Percentiles rank a stretch among this genome's conserved stretches.
Evolutionary conservation across 306 rosid genomes (phyloP).

Genomic region (Rubus parviflorus): DNA sequence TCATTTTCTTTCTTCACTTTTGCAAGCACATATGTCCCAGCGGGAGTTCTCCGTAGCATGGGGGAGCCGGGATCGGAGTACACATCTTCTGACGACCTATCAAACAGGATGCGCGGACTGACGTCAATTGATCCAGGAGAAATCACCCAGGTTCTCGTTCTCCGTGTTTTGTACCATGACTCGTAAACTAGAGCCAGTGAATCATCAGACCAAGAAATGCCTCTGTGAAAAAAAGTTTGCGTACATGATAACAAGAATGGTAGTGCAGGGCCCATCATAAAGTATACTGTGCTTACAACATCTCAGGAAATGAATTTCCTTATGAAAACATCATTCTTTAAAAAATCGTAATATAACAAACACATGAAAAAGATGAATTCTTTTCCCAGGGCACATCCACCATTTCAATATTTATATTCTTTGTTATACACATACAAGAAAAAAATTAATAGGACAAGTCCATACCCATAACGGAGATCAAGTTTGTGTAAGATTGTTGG

Average conservation of each 20-base stretch:
- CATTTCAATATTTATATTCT: background rate
- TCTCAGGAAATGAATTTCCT: background rate
- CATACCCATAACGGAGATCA: constrained; percentile 97
- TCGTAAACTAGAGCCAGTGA: constrained; percentile 87
- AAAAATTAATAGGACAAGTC: constrained; percentile 13
- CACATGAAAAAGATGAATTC: background rate
- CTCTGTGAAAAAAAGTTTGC: constrained; percentile 51
- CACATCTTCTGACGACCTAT: constrained; percentile 97
- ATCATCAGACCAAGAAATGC: constrained; percentile 95
- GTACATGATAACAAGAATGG: constrained; percentile 6
- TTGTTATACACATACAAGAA: background rate
- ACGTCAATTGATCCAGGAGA: constrained; percentile 73
- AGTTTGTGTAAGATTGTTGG: constrained; percentile 77
- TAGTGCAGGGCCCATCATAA: background rate
- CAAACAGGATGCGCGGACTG: constrained; percentile 76
- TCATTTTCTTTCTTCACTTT: constrained; percentile 63
- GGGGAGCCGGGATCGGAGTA: constrained; percentile 99
- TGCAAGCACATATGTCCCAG: constrained; percentile 82
- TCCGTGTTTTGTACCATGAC: constrained; percentile 95
- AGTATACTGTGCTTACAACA: background rate
- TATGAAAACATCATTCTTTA: background rate
- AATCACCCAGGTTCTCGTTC: constrained; percentile 74
- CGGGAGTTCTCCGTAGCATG: constrained; percentile 83
- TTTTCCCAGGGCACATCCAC: background rate
- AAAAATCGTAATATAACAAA: background rate